Base-by-base conservation (phyloP, 495 filamentous ascomycete species). In the Pyrenopolyporus hunteri region DNA sequence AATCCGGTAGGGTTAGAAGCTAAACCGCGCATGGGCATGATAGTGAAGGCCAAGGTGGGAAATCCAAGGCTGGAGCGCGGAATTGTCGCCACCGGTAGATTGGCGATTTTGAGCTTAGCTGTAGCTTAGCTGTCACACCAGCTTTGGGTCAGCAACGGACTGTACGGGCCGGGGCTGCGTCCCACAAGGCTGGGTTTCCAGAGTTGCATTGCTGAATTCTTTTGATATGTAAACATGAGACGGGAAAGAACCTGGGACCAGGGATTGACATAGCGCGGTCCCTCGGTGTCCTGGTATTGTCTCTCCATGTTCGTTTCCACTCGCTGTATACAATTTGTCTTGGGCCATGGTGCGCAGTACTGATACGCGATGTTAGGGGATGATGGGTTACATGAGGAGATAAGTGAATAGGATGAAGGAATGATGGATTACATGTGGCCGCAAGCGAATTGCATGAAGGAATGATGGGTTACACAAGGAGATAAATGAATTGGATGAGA, bases 61-160 rank as follows among this genome's bases (percentile, higher is more conserved):
- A 40, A 42, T 25, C 47, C 14, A 52, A 35, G 44, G 40, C 19
- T 44, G 11, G 33, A 33, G 49, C 44, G 28, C 11, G 19, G 45
- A 56, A 56, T 47, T 52, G 39, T 45, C 9, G 31, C 36, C 40
- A 42, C 46, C 53, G 54, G 60, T 8, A 59, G 14, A 65, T 46
- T 65, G 26, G 29, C 62, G 50, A 35, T 59, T 59, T 65, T 35
- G 44, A 65, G 61, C 61, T 36, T 64, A 64, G 61, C 55, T 49
- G 23, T 33, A 51, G 45, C 22, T 44, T 59, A 56, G 56, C 13
- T 50, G 62, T 65, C 62, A 51, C 62, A 59, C 51, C 62, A 55
- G 28, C 35, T 40, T 52, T 14, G 10, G 36, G 29, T 50, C 16
- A 29, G 13, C 50, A 16, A 55, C 31, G 37, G 33, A 22, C 55